Percentiles rank a stretch among this genome's conserved stretches.
Evolutionary conservation across 2,329 filamentous ascomycete species (phyloP).

Genomic region (Ceratocystis colombiana): DNA sequence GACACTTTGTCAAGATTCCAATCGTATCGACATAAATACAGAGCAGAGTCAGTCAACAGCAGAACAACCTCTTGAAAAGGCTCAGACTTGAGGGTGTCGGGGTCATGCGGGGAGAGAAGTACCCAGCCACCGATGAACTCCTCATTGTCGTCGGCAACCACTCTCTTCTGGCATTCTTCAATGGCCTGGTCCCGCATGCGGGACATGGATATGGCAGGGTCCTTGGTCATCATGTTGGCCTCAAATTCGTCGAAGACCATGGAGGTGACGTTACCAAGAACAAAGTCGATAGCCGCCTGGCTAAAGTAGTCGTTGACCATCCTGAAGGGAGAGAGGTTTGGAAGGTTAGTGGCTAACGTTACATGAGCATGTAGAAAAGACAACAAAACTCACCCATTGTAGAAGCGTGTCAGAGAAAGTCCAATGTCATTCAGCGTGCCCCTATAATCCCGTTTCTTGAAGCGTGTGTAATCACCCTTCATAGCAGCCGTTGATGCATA

Average conservation of each 20-base stretch:
- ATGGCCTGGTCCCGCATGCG: constrained; percentile 82
- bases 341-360: constrained; percentile 1
- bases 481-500: constrained; percentile 92
- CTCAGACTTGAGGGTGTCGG: constrained; percentile 60
- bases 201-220: constrained; percentile 77
- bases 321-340: constrained; percentile 41
- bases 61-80: constrained; percentile 85
- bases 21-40: constrained; percentile 87
- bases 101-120: constrained; percentile 61
- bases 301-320: constrained; percentile 98
- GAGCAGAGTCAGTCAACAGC: constrained; percentile 69
- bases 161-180: constrained; percentile 76
- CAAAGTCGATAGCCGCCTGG: constrained; percentile 87
- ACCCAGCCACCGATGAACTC: constrained; percentile 87
- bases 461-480: constrained; percentile 93
- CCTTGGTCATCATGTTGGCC: constrained; percentile 80
- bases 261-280: constrained; percentile 77
- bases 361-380: not conserved
- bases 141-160: constrained; percentile 71
- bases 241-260: constrained; percentile 91
- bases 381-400: constrained; percentile 47
- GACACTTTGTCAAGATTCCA: constrained; percentile 93
- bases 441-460: constrained; percentile 77
- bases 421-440: constrained; percentile 87
- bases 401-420: constrained; percentile 69